Evolutionary conservation across 2,329 filamentous ascomycete genomes (phyloP).

Genomic region (Aspergillus sp.): DNA sequence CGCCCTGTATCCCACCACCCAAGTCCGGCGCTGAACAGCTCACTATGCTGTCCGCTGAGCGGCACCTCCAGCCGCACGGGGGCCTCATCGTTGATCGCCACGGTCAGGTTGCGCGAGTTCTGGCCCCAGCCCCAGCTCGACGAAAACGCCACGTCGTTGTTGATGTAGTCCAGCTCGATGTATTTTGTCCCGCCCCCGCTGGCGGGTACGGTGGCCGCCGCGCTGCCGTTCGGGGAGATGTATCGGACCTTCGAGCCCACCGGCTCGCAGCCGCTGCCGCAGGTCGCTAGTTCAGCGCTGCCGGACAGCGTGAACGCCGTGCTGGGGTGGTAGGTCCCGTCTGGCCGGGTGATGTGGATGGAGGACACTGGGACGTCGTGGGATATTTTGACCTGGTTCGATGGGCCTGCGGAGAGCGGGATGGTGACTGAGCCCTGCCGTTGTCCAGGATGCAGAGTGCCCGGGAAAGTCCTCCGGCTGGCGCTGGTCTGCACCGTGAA

Average conservation of each 20-base stretch:
- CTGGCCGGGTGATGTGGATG: conserved; percentile 14
- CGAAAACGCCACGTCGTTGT: conserved; percentile 42
- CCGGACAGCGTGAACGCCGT: conserved; percentile 30
- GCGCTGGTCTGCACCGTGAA: conserved; percentile 6
- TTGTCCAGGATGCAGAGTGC: conserved; percentile 5
- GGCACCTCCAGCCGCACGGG: conserved; percentile 43
- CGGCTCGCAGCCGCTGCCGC: conserved; percentile 36
- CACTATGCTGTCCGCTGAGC: conserved; percentile 29
- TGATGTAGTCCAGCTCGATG: conserved; percentile 43
- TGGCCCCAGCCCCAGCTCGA: conserved; percentile 37
- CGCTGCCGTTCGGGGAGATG: conserved; percentile 21
- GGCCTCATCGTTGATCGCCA: conserved; percentile 37
- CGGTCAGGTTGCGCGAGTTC: conserved; percentile 44
- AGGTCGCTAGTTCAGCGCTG: conserved; percentile 26
- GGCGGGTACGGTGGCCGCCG: conserved; percentile 13
- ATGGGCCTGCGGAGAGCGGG: conserved; percentile 12
- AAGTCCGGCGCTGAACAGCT: conserved; percentile 32
- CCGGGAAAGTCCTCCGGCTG: conserved; percentile 1
- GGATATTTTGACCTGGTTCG: conserved; percentile 18
- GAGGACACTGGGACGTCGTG: conserved; percentile 8
- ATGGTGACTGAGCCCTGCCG: conserved; percentile 7
- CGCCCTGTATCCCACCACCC: conserved; percentile 45
- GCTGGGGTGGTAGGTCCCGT: conserved; percentile 34
- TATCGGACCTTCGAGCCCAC: conserved; percentile 36
- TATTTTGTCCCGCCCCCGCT: conserved; percentile 30